Evolutionary conservation across 176 grass and related monocot species (phyloP).

Genomic region (Carex parvula): DNA sequence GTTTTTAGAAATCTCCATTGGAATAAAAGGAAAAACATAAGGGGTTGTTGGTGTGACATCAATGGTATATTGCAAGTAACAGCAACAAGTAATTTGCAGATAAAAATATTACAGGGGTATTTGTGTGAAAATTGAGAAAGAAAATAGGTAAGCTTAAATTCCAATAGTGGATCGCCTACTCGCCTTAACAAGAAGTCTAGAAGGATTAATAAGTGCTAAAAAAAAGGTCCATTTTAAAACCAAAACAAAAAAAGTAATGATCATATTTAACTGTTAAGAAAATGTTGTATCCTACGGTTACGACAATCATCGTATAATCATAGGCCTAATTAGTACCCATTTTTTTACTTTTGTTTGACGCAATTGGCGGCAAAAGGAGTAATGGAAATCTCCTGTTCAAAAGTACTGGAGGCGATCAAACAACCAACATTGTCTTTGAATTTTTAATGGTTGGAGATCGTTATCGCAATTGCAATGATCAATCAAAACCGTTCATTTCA

Average conservation of each 20-base stretch:
- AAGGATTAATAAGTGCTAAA: not conserved
- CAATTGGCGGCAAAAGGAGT: not conserved
- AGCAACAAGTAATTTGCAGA: not conserved
- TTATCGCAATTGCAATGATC: not conserved
- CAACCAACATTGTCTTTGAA: not conserved
- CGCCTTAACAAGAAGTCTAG: not conserved
- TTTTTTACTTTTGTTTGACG: not conserved
- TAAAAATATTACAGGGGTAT: not conserved
- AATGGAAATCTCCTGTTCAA: not conserved
- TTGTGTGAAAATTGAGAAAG: not conserved
- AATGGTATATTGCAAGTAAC: not conserved
- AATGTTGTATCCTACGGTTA: not conserved
- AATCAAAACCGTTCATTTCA: not conserved
- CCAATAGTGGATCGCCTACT: not conserved
- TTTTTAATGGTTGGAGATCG: not conserved
- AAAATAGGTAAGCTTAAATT: not conserved
- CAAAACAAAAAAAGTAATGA: not conserved
- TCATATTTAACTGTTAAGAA: not conserved
- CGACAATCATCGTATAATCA: not conserved
- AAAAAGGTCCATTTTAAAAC: not conserved
- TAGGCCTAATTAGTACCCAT: not conserved
- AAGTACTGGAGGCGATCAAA: not conserved
- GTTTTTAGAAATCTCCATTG: not conserved
- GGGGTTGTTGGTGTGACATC: not conserved
- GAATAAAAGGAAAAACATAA: not conserved